phyloP scores from a whole-genome alignment of 257 asterid genomes.

The Euphrasia confusa region DNA sequence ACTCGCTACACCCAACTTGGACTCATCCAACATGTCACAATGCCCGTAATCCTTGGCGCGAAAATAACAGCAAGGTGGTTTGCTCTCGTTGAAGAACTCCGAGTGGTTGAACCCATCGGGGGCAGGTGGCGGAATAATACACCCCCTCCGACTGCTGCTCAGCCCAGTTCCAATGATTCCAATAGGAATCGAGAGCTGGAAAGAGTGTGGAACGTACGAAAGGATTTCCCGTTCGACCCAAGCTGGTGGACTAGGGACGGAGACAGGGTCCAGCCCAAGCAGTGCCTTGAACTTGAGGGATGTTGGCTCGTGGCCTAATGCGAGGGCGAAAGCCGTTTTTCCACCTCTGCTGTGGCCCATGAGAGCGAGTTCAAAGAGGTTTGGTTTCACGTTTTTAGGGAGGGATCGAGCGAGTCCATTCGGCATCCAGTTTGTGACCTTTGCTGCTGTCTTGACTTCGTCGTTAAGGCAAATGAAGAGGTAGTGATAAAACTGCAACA shows the following conservation, averaged over 20 bases:
- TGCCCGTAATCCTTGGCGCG: constrained; percentile 67
- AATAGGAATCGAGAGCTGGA: constrained; percentile 41
- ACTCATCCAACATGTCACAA: constrained; percentile 49
- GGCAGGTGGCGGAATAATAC: constrained; percentile 42
- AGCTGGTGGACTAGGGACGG: constrained; percentile 28
- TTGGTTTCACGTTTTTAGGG: constrained; percentile 39
- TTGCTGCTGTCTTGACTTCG: constrained; percentile 39
- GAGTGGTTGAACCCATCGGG: constrained; percentile 61
- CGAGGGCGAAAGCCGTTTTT: constrained; percentile 51
- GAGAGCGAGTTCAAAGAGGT: constrained; percentile 41
- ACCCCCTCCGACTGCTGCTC: constrained; percentile 38
- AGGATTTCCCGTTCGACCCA: constrained; percentile 46
- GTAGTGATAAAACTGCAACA: constrained; percentile 31
- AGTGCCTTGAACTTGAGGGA: constrained; percentile 50
- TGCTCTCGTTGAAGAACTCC: constrained; percentile 64
- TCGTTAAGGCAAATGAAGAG: constrained; percentile 32
- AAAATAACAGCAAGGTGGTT: constrained; percentile 64
- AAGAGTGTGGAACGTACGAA: constrained; percentile 45
- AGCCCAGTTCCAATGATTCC: constrained; percentile 57
- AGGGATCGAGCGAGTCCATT: constrained; percentile 31
- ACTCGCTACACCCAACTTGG: constrained; percentile 28
- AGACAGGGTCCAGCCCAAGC: constrained; percentile 63
- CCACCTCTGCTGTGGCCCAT: constrained; percentile 77
- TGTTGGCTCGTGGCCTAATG: constrained; percentile 34
- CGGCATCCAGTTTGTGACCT: constrained; percentile 48